These are phyloP conservation scores for Sugiyamaella sp. DNA, from an alignment of 1,139 yeast species.

Conservation along the genomic window DNA sequence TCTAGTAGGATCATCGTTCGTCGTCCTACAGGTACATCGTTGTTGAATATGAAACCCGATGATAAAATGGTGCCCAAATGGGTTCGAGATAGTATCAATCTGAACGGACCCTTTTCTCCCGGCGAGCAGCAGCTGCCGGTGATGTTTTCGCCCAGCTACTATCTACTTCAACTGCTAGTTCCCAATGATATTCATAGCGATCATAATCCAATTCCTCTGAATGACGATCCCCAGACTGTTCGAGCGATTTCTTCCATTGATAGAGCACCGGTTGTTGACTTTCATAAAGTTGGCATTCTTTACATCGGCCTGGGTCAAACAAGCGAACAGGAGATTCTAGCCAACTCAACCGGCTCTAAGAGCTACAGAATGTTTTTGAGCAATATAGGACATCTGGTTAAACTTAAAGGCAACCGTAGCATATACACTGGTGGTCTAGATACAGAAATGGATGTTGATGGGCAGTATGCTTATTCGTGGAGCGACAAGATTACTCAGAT, in stretches of 20 bases:
- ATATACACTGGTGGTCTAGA: constrained; percentile 83
- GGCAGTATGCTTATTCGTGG: constrained; percentile 77
- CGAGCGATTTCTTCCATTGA: constrained; percentile 71
- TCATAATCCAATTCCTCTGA: constrained; percentile 47
- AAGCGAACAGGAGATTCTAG: constrained; percentile 63
- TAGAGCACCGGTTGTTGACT: constrained; percentile 75
- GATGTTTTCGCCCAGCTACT: constrained; percentile 48
- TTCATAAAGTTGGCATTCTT: constrained; percentile 76
- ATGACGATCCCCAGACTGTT: constrained; percentile 52
- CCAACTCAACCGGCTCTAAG: constrained; percentile 65
- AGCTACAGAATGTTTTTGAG: constrained; percentile 62
- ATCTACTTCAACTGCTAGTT: constrained; percentile 48
- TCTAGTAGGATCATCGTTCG: constrained; percentile 56
- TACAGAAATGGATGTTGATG: constrained; percentile 67
- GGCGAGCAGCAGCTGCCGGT: constrained; percentile 14
- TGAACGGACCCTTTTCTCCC: constrained; percentile 5
- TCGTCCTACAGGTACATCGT: constrained; percentile 67
- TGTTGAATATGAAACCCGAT: constrained; percentile 52
- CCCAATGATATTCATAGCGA: constrained; percentile 37
- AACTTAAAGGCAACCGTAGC: constrained; percentile 56
- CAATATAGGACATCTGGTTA: constrained; percentile 60
- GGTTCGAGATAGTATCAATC: constrained; percentile 21
- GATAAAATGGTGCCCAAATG: constrained; percentile 47
- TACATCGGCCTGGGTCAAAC: constrained; percentile 72
- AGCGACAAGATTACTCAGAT: constrained; percentile 70